Evolutionary conservation across 192 early-diverging fungal species (phyloP).

Genomic region (Backusella liffmaniae): DNA sequence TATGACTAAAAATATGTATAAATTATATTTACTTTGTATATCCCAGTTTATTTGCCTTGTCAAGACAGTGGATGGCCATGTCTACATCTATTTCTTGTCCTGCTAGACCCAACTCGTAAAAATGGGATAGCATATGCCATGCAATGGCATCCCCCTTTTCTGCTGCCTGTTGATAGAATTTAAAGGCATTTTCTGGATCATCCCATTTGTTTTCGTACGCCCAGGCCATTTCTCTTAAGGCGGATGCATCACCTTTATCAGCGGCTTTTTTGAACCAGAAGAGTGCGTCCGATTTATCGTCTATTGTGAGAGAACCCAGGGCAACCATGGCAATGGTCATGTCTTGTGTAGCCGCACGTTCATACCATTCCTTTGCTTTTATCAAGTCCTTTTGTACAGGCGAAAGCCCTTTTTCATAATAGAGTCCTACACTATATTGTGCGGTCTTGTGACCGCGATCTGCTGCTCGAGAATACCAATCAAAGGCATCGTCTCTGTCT

Average conservation of each 20-base stretch:
- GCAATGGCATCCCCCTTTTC: slow-evolving; percentile 28
- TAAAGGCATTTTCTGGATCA: slow-evolving; percentile 8
- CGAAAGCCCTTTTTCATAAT: slow-evolving; percentile 31
- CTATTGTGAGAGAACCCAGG: neutral
- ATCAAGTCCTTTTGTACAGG: slow-evolving; percentile 19
- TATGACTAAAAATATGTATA: neutral
- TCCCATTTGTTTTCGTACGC: slow-evolving; percentile 27
- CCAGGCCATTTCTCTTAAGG: slow-evolving; percentile 33
- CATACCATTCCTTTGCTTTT: slow-evolving; percentile 31
- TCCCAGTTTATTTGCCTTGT: slow-evolving; percentile 28
- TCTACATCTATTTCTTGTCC: slow-evolving; percentile 31
- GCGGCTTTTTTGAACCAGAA: slow-evolving; percentile 33
- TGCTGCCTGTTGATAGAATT: slow-evolving; percentile 37
- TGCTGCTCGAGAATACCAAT: slow-evolving; percentile 38
- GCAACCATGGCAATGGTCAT: slow-evolving; percentile 20
- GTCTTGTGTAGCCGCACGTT: slow-evolving; percentile 22
- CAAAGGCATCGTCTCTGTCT: slow-evolving; percentile 31
- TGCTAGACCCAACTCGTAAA: slow-evolving; percentile 37
- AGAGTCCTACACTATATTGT: slow-evolving; percentile 34
- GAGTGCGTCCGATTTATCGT: neutral
- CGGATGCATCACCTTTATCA: slow-evolving; percentile 25
- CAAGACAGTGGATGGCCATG: slow-evolving; percentile 25
- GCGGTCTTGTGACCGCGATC: slow-evolving; percentile 25
- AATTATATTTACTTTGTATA: slow-evolving; percentile 19
- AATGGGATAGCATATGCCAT: slow-evolving; percentile 24